A percentile compares a stretch with the other conserved stretches of the same genome.
These are phyloP conservation scores for Auricularia auricula-judae DNA, from an alignment of 768 basidiomycete genomes.

Conservation along the genomic window DNA sequence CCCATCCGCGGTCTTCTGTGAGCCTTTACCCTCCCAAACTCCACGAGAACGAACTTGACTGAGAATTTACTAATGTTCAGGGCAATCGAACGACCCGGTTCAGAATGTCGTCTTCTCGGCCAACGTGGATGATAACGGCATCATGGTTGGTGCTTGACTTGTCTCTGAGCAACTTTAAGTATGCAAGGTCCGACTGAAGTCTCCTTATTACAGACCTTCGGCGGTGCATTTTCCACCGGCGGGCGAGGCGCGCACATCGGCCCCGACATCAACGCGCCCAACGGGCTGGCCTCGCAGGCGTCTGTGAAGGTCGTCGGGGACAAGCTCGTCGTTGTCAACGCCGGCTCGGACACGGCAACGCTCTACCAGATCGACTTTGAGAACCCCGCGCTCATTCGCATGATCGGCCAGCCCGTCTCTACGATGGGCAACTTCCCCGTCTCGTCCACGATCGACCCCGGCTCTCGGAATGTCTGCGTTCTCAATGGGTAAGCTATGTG, in stretches of 20 bases:
- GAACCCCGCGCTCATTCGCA: conserved; percentile 13
- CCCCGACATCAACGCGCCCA: neutral
- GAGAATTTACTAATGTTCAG: no score
- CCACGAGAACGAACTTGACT: no score
- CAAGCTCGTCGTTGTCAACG: conserved; percentile 1
- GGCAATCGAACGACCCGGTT: neutral
- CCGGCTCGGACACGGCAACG: conserved; percentile 23
- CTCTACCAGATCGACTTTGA: conserved; percentile 23
- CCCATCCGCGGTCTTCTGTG: neutral
- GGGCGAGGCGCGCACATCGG: neutral
- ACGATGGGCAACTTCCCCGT: conserved; percentile 17
- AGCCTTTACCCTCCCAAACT: no score
- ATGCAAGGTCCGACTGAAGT: neutral
- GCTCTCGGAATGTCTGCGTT: conserved; percentile 22
- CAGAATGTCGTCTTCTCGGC: neutral
- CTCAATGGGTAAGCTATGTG: conserved; percentile 34
- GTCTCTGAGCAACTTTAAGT: neutral
- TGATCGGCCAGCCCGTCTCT: conserved; percentile 13
- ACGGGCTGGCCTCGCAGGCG: neutral
- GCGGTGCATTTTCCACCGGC: neutral
- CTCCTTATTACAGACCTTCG: neutral
- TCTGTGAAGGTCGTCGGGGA: neutral
- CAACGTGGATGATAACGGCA: neutral
- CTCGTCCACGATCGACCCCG: conserved; percentile 25
- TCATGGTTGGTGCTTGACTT: neutral